Percentiles rank a stretch among this genome's conserved stretches.
Evolutionary conservation across 164 flowering plant species (phyloP).

Genomic region (Santalum album): DNA sequence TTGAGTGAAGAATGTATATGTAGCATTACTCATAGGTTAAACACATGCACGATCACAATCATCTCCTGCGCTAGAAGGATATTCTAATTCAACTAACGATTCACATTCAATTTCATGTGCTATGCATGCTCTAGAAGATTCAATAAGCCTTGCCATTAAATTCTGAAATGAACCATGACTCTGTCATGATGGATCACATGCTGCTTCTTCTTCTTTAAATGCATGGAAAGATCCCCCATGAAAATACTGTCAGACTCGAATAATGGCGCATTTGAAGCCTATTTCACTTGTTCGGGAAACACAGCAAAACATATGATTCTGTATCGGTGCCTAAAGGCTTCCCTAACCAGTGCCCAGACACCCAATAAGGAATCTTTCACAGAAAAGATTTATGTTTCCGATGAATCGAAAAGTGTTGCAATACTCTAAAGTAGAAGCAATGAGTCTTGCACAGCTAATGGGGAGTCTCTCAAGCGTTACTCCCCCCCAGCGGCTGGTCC

Average conservation of each 20-base stretch:
- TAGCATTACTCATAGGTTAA: too few species aligned
- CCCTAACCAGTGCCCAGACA: too few species aligned
- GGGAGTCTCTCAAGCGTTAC: not conserved
- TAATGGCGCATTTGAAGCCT: too few species aligned
- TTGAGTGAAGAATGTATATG: too few species aligned
- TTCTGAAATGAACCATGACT: not conserved
- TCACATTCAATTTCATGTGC: constrained; percentile 11
- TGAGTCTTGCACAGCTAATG: not conserved
- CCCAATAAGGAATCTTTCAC: too few species aligned
- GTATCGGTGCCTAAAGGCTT: too few species aligned
- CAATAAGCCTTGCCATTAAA: not conserved
- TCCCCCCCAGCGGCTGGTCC: too few species aligned
- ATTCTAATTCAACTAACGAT: constrained; percentile 2
- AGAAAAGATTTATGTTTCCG: too few species aligned
- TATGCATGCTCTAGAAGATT: not conserved
- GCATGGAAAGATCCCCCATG: constrained; percentile 2
- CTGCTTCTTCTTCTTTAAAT: not conserved
- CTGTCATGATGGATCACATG: not conserved
- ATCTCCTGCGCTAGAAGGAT: not conserved
- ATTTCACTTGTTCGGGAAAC: too few species aligned
- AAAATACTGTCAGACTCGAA: not conserved
- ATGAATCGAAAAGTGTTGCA: too few species aligned
- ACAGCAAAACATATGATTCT: too few species aligned
- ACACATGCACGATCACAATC: too few species aligned
- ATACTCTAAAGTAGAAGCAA: not conserved